These are phyloP conservation scores for Cyberlindnera americana DNA, from an alignment of 805 yeast species.

Conservation along the genomic window DNA sequence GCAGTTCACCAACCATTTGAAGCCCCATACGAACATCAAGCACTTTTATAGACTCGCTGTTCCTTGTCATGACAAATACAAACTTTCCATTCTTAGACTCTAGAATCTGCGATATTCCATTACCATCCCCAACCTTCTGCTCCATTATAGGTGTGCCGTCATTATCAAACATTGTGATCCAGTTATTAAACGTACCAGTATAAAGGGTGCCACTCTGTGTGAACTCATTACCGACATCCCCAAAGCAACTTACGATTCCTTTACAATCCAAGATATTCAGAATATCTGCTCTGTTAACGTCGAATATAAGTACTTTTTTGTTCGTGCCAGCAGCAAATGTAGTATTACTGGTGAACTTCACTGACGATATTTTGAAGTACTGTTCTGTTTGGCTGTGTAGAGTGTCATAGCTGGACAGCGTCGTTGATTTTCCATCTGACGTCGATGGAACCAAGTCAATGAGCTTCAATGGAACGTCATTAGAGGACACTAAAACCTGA, in stretches of 20 bases:
- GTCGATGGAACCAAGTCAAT: constrained; percentile 20
- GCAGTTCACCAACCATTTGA: constrained; percentile 11
- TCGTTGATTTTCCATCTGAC: constrained; percentile 13
- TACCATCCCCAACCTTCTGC: constrained; percentile 19
- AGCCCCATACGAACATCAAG: constrained; percentile 34
- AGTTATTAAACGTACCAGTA: constrained; percentile 32
- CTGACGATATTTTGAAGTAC: constrained; percentile 30
- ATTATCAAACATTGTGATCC: constrained; percentile 29
- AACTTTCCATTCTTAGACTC: constrained; percentile 35
- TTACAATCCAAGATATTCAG: constrained; percentile 6
- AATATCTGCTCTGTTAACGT: constrained; percentile 28
- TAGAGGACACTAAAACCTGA: constrained; percentile 30
- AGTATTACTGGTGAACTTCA: constrained; percentile 23
- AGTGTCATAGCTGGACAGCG: constrained; percentile 28
- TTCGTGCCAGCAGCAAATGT: constrained; percentile 33
- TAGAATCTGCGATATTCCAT: constrained; percentile 35
- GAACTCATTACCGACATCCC: constrained; percentile 8
- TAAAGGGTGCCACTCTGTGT: constrained; percentile 23
- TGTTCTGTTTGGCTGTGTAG: constrained; percentile 32
- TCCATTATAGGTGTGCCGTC: constrained; percentile 21
- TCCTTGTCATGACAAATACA: constrained; percentile 32
- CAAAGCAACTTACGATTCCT: constrained; percentile 24
- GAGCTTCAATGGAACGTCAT: constrained; percentile 36
- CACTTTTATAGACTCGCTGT: constrained; percentile 29
- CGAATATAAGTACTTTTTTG: constrained; percentile 30